phyloP scores from a whole-genome alignment of 176 grass and related monocot genomes.

The Aegilops umbellulata region DNA sequence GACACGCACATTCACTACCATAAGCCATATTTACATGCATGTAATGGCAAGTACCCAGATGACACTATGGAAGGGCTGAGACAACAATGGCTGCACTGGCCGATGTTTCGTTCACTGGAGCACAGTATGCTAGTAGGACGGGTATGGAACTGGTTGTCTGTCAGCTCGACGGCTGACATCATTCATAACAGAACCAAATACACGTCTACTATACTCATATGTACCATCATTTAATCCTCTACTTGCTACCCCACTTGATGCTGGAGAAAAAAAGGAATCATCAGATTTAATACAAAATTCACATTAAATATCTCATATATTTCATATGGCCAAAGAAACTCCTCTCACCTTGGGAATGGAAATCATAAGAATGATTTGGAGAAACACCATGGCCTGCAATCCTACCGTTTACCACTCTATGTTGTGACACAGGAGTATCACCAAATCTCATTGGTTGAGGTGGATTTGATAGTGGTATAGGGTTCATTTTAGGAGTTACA shows the following conservation, averaged over 20 bases:
- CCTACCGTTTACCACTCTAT: conserved; percentile 40
- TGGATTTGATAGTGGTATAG: conserved; percentile 46
- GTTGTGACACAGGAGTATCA: conserved; percentile 42
- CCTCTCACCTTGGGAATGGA: conserved; percentile 40
- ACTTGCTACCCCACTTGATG: conserved; percentile 45
- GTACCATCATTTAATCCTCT: conserved; percentile 55
- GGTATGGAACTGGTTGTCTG: conserved; percentile 48
- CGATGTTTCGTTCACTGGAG: conserved; percentile 4
- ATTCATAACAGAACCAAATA: conserved; percentile 73
- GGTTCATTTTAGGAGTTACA: conserved; percentile 52
- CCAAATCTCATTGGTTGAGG: conserved; percentile 28
- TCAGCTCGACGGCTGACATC: conserved; percentile 50
- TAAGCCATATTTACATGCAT: conserved; percentile 51
- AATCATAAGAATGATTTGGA: conserved; percentile 42
- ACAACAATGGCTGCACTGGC: conserved; percentile 18
- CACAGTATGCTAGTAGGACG: conserved; percentile 52
- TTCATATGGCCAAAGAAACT: conserved; percentile 16
- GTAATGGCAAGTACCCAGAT: conserved; percentile 31
- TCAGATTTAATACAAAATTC: conserved; percentile 35
- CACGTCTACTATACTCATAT: conserved; percentile 72
- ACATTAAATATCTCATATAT: background rate
- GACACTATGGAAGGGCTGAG: conserved; percentile 27
- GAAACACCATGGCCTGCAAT: conserved; percentile 37
- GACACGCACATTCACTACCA: conserved; percentile 25
- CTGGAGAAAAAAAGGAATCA: conserved; percentile 49